Base-by-base conservation (phyloP, 331 rosid species). In the Rhamnella rubrinervis region DNA sequence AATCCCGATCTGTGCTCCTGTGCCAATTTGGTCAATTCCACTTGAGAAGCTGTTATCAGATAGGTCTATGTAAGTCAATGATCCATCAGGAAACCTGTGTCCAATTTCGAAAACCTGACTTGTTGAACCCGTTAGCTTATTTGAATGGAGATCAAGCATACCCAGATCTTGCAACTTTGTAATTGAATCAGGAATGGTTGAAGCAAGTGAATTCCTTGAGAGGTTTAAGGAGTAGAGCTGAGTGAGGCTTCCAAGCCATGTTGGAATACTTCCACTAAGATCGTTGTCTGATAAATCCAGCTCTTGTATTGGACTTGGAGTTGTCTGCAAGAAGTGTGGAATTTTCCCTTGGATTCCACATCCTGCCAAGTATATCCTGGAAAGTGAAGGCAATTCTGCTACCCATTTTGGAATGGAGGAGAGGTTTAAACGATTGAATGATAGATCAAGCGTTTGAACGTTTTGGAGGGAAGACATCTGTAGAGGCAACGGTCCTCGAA, bases 61-160 rank as follows among this genome's bases (percentile, higher is more conserved):
- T 63, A 87, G 90, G 75, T 87, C 96, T 46, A 87, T 26, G 40
- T 76, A 75, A 26, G 81, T 68, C 21, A 84, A 75, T 39, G 84
- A 78, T 21, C 77, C 88, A 66, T 74, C 82, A 52, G 79, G 57
- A 49, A 63, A 55, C 40, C 58, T 21, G 44, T 70, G 75, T 31
- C 59, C 75, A 17, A 69, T 76, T 53, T 65, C 64, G 64, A 87
- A 82, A 60, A 81, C 75, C 52, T 21, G 55, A 28, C 71, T 66
- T 56, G 84, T 71, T 4, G 85, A 77, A n/a, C 97, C 92, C 19
- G 75, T 70, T 65, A 90, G 60, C 76, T 75, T 90, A 55, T 91
- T 91, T 53, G 91, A 85, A 79, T 86, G 90, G 74, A 88, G 92
- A 79, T 91, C 89, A 71, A 88, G 86, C 59, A 83, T 76, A 46